Percentiles rank a stretch among this genome's conserved stretches.
These are phyloP conservation scores for Arthroderma sp. DNA, from an alignment of 2,329 filamentous ascomycete species.

Conservation along the genomic window DNA sequence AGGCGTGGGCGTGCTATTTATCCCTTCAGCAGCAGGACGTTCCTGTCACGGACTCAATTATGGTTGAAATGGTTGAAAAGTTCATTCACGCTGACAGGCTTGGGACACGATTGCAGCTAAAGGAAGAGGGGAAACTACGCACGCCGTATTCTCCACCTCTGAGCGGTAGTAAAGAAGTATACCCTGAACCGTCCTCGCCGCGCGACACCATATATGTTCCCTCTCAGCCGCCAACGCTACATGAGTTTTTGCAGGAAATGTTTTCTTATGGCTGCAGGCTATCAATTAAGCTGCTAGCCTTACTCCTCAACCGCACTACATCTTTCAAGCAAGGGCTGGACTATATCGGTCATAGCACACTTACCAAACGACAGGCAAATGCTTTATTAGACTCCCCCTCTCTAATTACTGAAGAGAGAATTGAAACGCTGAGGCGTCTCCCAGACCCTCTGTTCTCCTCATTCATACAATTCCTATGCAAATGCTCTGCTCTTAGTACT, in stretches of 20 bases:
- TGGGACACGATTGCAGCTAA: background rate
- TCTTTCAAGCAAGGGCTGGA: slow-evolving; percentile 32
- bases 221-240: slow-evolving; percentile 40
- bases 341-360: slow-evolving; percentile 30
- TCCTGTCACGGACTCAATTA: slow-evolving; percentile 32
- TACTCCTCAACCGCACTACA: slow-evolving; percentile 38
- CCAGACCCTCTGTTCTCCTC: slow-evolving; percentile 32
- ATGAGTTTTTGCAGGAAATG: slow-evolving; percentile 44
- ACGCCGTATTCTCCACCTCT: slow-evolving; percentile 29
- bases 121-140: background rate
- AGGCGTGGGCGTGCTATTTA: slow-evolving; percentile 55
- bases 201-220: slow-evolving; percentile 47
- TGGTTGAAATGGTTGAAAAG: slow-evolving; percentile 47
- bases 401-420: background rate
- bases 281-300: slow-evolving; percentile 34
- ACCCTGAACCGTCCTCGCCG: slow-evolving; percentile 44
- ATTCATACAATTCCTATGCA: slow-evolving; percentile 34
- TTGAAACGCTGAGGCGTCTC: slow-evolving; percentile 20
- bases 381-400: slow-evolving; percentile 4
- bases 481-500: background rate
- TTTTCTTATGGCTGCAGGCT: slow-evolving; percentile 34
- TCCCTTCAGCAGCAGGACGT: slow-evolving; percentile 39
- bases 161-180: slow-evolving; percentile 45
- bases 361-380: slow-evolving; percentile 23
- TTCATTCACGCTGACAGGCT: slow-evolving; percentile 30